phyloP scores from a whole-genome alignment of 2,329 filamentous ascomycete genomes.

The Nemania sp. region DNA sequence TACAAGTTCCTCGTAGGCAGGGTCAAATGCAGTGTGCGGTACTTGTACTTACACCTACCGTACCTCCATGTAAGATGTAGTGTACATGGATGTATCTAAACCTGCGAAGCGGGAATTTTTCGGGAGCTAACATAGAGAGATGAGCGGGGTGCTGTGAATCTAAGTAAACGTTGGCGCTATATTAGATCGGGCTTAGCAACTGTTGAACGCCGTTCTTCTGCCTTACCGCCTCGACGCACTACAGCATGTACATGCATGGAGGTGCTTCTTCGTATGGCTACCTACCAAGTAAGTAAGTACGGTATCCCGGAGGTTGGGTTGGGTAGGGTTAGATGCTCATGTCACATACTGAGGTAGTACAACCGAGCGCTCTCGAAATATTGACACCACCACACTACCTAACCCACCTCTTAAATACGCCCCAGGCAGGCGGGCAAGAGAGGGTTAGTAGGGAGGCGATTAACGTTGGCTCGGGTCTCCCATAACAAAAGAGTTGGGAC shows the following conservation, averaged over 20 bases:
- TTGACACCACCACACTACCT: too few relatives aligned
- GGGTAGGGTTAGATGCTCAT: neutral
- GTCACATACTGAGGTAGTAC: too few relatives aligned
- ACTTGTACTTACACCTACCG: neutral
- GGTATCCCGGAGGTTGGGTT: too few relatives aligned
- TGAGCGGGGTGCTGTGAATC: slow-evolving; percentile 11
- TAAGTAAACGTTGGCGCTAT: slow-evolving; percentile 20
- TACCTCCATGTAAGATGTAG: too few relatives aligned
- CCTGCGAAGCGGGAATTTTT: slow-evolving; percentile 6
- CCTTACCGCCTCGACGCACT: slow-evolving; percentile 16
- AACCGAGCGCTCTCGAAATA: too few relatives aligned
- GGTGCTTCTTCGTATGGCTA: neutral
- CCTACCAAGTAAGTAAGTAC: too few relatives aligned
- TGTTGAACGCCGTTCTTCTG: slow-evolving; percentile 7
- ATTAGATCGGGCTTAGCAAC: slow-evolving; percentile 7
- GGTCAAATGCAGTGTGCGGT: neutral
- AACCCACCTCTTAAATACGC: too few relatives aligned
- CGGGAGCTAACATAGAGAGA: slow-evolving; percentile 23
- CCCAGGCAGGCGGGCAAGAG: neutral
- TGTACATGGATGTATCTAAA: too few relatives aligned
- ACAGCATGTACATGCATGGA: neutral
- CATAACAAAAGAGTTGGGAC: neutral
- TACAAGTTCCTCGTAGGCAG: too few relatives aligned
- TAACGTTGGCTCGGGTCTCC: neutral
- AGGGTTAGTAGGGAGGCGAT: neutral